These are phyloP conservation scores for Aegilops speltoides DNA, from an alignment of 176 grass and related monocot genomes.

Conservation along the genomic window DNA sequence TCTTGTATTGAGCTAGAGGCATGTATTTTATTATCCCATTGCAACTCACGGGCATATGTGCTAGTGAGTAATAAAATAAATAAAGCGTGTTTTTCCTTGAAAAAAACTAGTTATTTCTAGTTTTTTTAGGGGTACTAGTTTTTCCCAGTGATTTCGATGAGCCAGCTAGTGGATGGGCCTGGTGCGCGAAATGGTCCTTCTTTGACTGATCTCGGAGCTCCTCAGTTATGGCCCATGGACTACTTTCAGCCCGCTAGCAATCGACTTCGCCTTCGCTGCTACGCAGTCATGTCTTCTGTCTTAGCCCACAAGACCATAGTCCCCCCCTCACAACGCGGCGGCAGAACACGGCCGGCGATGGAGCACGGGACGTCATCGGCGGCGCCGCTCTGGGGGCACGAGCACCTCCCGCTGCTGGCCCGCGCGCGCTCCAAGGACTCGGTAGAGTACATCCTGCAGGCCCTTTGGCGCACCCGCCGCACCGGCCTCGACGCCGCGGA, in stretches of 20 bases:
- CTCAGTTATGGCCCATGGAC: background rate
- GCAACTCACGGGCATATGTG: no score
- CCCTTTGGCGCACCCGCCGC: constrained; percentile 85
- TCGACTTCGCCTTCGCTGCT: background rate
- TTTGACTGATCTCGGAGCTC: no score
- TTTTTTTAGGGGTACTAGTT: no score
- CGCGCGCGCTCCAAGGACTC: constrained; percentile 84
- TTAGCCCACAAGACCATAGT: background rate
- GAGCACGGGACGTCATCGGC: background rate
- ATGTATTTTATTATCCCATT: no score
- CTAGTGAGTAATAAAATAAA: no score
- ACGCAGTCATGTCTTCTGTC: background rate
- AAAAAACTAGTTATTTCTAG: no score
- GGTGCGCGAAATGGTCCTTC: background rate
- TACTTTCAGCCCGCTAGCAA: constrained; percentile 6
- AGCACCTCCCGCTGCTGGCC: constrained; percentile 65
- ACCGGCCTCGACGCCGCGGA: constrained; percentile 93
- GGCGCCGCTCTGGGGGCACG: constrained; percentile 59
- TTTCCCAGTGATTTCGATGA: background rate
- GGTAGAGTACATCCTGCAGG: constrained; percentile 90
- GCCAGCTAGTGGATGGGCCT: background rate
- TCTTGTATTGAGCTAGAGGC: no score
- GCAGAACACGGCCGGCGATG: constrained; percentile 28
- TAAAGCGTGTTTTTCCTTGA: no score
- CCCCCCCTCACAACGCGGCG: background rate